Evolutionary conservation across 1,139 yeast genomes (phyloP).

Genomic region (Pichia sp.): DNA sequence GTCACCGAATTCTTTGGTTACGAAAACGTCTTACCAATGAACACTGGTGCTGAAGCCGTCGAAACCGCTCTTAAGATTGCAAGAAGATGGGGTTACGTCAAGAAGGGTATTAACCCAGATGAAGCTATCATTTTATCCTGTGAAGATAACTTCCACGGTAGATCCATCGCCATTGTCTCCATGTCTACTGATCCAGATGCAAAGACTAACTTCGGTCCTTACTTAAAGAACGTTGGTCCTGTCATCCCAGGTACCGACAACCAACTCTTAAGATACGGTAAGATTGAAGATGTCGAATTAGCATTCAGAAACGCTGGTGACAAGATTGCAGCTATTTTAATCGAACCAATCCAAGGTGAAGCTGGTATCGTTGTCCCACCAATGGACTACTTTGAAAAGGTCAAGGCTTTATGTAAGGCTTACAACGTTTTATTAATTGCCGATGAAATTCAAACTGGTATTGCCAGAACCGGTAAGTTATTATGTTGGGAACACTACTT

Average conservation of each 20-base stretch:
- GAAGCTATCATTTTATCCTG: constrained; percentile 91
- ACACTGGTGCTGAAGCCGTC: constrained; percentile 99
- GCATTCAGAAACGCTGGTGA: constrained; percentile 87
- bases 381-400: constrained; percentile 69
- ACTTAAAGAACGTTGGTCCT: constrained; percentile 71
- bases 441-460: constrained; percentile 97
- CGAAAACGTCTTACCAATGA: constrained; percentile 96
- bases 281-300: constrained; percentile 79
- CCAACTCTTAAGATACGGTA: constrained; percentile 68
- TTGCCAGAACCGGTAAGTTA: constrained; percentile 96
- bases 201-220: constrained; percentile 87
- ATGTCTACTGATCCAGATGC: constrained; percentile 98
- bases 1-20: constrained; percentile 86
- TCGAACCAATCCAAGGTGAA: constrained; percentile 98
- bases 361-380: constrained; percentile 98
- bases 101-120: constrained; percentile 77
- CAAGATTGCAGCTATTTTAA: constrained; percentile 84
- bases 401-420: constrained; percentile 72
- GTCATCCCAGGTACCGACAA: constrained; percentile 47
- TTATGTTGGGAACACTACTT: constrained; percentile 78
- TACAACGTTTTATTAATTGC: constrained; percentile 87
- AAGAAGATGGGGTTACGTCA: constrained; percentile 94
- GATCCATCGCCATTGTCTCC: constrained; percentile 93
- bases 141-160: constrained; percentile 92
- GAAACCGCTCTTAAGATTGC: constrained; percentile 94